Conservation (phyloP, 495 filamentous ascomycete species). For the Diplogelasinospora grovesii region DNA sequence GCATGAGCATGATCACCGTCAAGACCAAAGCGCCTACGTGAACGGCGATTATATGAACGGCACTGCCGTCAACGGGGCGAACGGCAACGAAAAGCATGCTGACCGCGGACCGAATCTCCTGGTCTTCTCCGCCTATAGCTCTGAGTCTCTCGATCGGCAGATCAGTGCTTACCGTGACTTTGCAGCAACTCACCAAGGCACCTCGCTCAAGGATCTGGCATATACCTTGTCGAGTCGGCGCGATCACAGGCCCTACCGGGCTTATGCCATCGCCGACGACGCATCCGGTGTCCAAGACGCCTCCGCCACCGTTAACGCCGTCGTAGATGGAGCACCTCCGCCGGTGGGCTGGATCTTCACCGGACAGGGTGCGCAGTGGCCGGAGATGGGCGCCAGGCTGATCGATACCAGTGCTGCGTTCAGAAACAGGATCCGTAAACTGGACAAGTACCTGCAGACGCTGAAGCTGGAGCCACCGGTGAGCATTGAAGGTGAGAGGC, state of each 20-base stretch:
- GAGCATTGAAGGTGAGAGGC: too few relatives aligned
- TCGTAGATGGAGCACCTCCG: too few relatives aligned
- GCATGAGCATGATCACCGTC: too few relatives aligned
- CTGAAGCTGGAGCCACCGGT: too few relatives aligned
- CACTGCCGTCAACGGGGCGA: too few relatives aligned
- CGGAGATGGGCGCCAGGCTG: slow-evolving; percentile 20
- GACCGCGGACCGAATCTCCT: background rate
- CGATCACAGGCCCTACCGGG: background rate
- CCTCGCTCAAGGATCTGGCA: background rate
- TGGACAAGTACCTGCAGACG: slow-evolving; percentile 1
- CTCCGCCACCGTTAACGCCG: background rate
- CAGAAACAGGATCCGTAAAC: background rate
- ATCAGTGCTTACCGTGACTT: background rate
- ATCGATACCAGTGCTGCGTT: background rate
- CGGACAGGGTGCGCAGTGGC: slow-evolving; percentile 26
- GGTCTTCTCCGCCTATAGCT: background rate
- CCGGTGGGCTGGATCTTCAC: too few relatives aligned
- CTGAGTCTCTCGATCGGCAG: slow-evolving; percentile 5
- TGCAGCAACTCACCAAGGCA: background rate
- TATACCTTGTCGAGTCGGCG: background rate
- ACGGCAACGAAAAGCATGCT: too few relatives aligned
- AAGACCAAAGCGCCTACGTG: too few relatives aligned
- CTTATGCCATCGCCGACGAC: background rate
- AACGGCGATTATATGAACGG: too few relatives aligned
- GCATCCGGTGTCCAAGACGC: background rate